These are phyloP conservation scores for Ustilago trichophora DNA, from an alignment of 1,284 basidiomycete species.

Conservation along the genomic window DNA sequence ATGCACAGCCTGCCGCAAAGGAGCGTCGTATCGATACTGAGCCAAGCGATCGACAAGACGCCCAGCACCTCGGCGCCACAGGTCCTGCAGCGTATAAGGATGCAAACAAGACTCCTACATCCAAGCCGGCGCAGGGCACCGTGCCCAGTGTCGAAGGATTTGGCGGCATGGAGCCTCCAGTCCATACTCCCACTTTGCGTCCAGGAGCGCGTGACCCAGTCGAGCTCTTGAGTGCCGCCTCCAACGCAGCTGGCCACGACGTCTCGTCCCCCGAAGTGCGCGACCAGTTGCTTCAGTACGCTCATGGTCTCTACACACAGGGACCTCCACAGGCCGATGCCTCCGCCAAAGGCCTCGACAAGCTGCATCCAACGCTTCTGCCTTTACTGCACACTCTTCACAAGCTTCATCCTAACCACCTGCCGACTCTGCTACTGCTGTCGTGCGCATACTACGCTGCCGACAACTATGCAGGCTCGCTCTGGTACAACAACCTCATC, in stretches of 20 bases:
- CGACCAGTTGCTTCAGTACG: slow-evolving; percentile 63
- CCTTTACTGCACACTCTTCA: slow-evolving; percentile 61
- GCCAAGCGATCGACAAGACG: background rate
- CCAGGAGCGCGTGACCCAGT: slow-evolving; percentile 54
- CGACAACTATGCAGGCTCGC: slow-evolving; percentile 55
- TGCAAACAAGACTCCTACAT: background rate
- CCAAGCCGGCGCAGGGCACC: background rate
- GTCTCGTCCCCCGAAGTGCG: slow-evolving; percentile 51
- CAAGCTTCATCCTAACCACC: slow-evolving; percentile 56
- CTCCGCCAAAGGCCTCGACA: slow-evolving; percentile 22
- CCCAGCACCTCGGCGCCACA: background rate
- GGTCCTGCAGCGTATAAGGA: background rate
- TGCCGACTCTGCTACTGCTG: slow-evolving; percentile 60
- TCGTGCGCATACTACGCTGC: slow-evolving; percentile 62
- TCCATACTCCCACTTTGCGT: slow-evolving; percentile 26
- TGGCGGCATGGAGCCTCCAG: slow-evolving; percentile 23
- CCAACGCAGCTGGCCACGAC: slow-evolving; percentile 47
- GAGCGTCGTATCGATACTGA: slow-evolving; percentile 1
- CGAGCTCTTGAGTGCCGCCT: slow-evolving; percentile 52
- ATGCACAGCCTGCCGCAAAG: slow-evolving; percentile 16
- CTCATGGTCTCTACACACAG: slow-evolving; percentile 58
- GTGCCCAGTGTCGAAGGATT: background rate
- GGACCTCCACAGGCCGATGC: slow-evolving; percentile 23
- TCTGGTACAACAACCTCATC: slow-evolving; percentile 67
- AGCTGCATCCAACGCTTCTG: slow-evolving; percentile 59